phyloP scores from a whole-genome alignment of 176 grass and related monocot genomes.

The Pharus latifolius region DNA sequence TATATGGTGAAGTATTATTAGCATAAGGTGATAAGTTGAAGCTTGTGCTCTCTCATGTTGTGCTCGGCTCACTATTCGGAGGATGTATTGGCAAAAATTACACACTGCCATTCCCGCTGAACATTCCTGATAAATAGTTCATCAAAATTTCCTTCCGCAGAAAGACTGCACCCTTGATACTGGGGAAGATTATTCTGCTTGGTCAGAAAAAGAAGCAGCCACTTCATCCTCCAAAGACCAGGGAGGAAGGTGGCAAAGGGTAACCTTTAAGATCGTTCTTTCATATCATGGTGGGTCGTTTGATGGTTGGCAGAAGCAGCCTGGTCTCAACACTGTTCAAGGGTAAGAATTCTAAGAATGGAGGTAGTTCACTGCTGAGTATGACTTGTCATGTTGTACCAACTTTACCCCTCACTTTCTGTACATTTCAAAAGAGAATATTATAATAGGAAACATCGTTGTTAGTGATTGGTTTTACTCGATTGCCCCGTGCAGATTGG shows the following conservation, averaged over 20 bases:
- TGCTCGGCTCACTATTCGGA: too few species aligned
- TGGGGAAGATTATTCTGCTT: conserved; percentile 8
- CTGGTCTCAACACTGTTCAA: conserved; percentile 76
- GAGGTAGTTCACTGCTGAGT: background rate
- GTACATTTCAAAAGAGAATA: background rate
- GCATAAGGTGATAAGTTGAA: too few species aligned
- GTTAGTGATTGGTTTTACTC: background rate
- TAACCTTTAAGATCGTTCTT: conserved; percentile 74
- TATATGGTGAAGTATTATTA: too few species aligned
- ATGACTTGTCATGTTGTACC: background rate
- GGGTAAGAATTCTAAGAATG: conserved; percentile 49
- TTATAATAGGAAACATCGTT: background rate
- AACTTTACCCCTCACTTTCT: background rate
- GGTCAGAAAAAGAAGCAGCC: background rate
- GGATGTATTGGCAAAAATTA: too few species aligned
- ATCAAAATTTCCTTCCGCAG: conserved; percentile 18
- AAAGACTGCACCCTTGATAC: background rate
- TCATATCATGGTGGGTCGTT: conserved; percentile 77
- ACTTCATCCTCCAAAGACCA: conserved; percentile 34
- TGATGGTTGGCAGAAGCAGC: conserved; percentile 96
- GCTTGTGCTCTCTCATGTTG: too few species aligned
- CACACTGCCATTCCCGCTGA: too few species aligned
- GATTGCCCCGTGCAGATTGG: conserved; percentile 31
- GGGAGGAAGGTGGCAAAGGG: conserved; percentile 75
- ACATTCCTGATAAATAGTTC: background rate